Percentiles rank a stretch among this genome's conserved stretches.
Conservation (phyloP, 2,329 filamentous ascomycete genomes). For the Ophiosphaerella narmari region DNA sequence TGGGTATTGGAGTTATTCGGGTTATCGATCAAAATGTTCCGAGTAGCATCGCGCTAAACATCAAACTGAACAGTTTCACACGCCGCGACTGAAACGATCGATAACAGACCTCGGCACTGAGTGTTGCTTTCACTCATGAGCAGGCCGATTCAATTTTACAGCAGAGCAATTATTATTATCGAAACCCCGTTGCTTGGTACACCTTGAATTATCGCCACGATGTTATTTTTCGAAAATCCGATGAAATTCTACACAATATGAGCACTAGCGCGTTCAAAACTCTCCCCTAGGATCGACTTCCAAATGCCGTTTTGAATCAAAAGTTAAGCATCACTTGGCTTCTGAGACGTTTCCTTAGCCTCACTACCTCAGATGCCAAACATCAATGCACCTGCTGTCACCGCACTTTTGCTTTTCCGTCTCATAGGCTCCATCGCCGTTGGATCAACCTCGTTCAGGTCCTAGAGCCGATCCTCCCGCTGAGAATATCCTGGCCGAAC, state of each 20-base stretch:
- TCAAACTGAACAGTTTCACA: constrained; percentile 35
- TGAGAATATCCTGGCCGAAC: constrained; percentile 12
- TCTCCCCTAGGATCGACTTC: neutral
- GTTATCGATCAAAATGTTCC: constrained; percentile 5
- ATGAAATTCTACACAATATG: too few species aligned
- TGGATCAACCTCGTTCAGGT: constrained; percentile 9
- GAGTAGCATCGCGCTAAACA: constrained; percentile 22
- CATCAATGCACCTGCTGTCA: constrained; percentile 29
- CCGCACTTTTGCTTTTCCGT: constrained; percentile 27
- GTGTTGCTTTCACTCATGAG: neutral
- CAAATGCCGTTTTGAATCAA: constrained; percentile 30
- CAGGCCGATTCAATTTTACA: too few species aligned
- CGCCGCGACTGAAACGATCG: constrained; percentile 20
- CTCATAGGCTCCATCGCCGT: constrained; percentile 3
- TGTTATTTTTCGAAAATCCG: neutral
- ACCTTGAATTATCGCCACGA: neutral
- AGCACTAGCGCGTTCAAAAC: too few species aligned
- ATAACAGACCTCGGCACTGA: constrained; percentile 5
- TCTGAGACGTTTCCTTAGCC: constrained; percentile 30
- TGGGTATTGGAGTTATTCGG: constrained; percentile 19
- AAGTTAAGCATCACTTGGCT: constrained; percentile 24
- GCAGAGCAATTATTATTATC: too few species aligned
- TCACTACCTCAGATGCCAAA: constrained; percentile 34
- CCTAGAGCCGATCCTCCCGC: constrained; percentile 30
- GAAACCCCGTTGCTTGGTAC: neutral